Percentiles rank a stretch among this genome's conserved stretches.
Evolutionary conservation across 2,329 filamentous ascomycete species (phyloP).

Genomic region (Verticillium alfalfae): DNA sequence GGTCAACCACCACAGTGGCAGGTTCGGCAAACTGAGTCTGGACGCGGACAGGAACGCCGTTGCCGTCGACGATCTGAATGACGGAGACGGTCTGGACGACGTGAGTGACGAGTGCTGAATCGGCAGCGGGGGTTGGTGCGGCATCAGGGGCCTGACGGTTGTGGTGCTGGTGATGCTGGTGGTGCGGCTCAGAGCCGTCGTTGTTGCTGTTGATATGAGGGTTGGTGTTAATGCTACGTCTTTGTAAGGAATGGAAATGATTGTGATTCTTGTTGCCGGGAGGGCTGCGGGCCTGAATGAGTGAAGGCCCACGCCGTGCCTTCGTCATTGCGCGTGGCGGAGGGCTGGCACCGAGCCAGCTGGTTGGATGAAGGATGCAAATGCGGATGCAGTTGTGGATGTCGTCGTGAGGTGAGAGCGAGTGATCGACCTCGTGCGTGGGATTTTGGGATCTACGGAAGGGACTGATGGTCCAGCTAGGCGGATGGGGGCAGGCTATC

Average conservation of each 20-base stretch:
- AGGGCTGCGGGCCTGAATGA: conserved; percentile 37
- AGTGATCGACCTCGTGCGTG: neutral
- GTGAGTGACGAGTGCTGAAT: conserved; percentile 28
- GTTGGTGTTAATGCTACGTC: conserved; percentile 14
- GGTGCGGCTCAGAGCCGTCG: conserved; percentile 13
- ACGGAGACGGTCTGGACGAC: conserved; percentile 52
- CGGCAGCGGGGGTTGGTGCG: conserved; percentile 11
- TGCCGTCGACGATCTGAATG: conserved; percentile 44
- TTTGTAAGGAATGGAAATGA: conserved; percentile 22
- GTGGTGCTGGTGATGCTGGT: conserved; percentile 13
- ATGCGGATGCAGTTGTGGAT: neutral
- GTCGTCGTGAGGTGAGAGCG: neutral
- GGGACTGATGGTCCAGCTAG: neutral
- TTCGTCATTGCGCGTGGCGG: conserved; percentile 40
- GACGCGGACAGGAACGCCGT: conserved; percentile 37
- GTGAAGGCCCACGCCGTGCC: conserved; percentile 39
- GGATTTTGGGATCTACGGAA: neutral
- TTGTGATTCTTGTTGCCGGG: conserved; percentile 21
- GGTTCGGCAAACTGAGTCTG: conserved; percentile 34
- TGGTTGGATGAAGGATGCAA: neutral
- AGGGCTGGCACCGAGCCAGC: conserved; percentile 7
- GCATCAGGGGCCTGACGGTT: conserved; percentile 16
- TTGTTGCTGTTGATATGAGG: conserved; percentile 18
- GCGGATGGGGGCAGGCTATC: neutral
- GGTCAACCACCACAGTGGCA: conserved; percentile 29